These are phyloP conservation scores for Phytopythium ostracodes DNA, from an alignment of 352 stramenopile genomes.

Conservation along the genomic window DNA sequence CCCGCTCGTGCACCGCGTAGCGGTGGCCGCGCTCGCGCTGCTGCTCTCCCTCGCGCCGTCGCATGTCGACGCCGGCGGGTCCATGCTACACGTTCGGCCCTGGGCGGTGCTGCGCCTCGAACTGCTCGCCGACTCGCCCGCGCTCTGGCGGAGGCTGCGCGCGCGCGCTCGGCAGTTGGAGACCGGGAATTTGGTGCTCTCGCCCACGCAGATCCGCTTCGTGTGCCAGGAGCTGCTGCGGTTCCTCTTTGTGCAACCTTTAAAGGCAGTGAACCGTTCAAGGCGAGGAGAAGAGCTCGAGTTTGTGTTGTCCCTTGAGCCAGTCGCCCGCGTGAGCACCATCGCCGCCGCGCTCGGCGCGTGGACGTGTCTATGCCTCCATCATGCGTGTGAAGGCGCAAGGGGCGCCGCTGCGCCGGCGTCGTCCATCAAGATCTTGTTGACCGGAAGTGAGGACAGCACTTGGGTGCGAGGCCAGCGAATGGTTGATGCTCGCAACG, in stretches of 20 bases:
- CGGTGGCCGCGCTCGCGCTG: constrained; percentile 33
- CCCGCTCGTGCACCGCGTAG: constrained; percentile 28
- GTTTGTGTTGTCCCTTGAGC: constrained; percentile 6
- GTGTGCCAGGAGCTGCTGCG: constrained; percentile 25
- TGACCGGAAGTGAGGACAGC: not conserved
- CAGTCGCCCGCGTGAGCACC: constrained; percentile 32
- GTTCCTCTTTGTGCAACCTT: constrained; percentile 5
- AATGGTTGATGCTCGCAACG: not conserved
- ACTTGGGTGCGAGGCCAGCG: not conserved
- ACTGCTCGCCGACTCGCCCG: constrained; percentile 24
- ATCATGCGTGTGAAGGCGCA: constrained; percentile 5
- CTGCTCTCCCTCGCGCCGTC: constrained; percentile 33
- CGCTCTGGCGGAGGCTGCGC: constrained; percentile 33
- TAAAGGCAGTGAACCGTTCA: not conserved
- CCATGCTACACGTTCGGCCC: constrained; percentile 16
- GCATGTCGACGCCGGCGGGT: constrained; percentile 8
- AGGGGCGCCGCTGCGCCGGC: not conserved
- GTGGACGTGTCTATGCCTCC: constrained; percentile 37
- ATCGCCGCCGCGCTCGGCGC: constrained; percentile 45
- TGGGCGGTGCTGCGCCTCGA: constrained; percentile 59
- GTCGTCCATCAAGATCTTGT: constrained; percentile 2
- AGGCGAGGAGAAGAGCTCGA: not conserved
- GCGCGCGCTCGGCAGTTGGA: constrained; percentile 38
- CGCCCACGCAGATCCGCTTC: constrained; percentile 30
- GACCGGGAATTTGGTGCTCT: constrained; percentile 14